Percentiles rank a stretch among this genome's conserved stretches.
phyloP scores from a whole-genome alignment of 345 rosid genomes.

The Nasturtium officinale region DNA sequence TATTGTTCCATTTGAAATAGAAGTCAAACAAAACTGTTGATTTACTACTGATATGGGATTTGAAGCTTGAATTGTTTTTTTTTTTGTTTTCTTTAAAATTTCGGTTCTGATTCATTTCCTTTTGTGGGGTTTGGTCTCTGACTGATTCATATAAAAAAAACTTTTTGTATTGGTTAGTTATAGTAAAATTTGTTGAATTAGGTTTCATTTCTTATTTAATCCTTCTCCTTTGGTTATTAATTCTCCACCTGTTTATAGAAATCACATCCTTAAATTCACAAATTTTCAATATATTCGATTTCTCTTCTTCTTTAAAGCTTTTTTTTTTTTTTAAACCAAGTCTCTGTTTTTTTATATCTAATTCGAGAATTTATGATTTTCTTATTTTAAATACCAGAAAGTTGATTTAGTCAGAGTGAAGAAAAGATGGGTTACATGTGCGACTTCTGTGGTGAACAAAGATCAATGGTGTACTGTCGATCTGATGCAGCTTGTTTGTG shows the following conservation, averaged over 20 bases:
- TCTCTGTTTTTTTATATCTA: constrained; percentile 17
- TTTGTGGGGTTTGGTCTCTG: constrained; percentile 9
- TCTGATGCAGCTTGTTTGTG: constrained; percentile 96
- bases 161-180: constrained; percentile 14
- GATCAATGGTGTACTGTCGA: constrained; percentile 89
- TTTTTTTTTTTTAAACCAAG: constrained; percentile 3
- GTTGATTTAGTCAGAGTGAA: constrained; percentile 26
- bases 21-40: constrained; percentile 17
- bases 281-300: neutral
- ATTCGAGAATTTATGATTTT: neutral
- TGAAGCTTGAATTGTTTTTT: constrained; percentile 15
- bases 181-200: constrained; percentile 31
- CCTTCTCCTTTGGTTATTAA: constrained; percentile 6
- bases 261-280: constrained; percentile 1
- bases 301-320: constrained; percentile 16
- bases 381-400: neutral
- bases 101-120: neutral
- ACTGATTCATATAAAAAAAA: neutral
- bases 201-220: constrained; percentile 20
- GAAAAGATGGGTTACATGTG: constrained; percentile 82
- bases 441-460: constrained; percentile 92
- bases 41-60: constrained; percentile 28
- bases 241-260: constrained; percentile 14
- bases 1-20: neutral
- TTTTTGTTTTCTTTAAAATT: neutral